Conservation (phyloP, 2,329 filamentous ascomycete genomes). For the Verticillium tricorpus region DNA sequence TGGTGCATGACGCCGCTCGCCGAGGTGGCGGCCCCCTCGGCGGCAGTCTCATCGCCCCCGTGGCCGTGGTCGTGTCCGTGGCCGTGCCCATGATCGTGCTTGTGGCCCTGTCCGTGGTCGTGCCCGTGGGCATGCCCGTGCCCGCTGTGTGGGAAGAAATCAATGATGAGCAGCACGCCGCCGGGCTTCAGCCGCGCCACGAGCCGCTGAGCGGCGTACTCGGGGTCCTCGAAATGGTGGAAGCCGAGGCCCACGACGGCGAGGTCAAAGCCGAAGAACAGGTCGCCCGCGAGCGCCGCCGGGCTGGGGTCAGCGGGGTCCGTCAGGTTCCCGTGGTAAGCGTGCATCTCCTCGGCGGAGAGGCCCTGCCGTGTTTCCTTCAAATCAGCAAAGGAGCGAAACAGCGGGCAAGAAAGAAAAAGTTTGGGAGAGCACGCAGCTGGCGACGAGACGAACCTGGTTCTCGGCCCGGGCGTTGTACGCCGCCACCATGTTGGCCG, state of each 20-base stretch:
- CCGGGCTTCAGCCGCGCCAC: conserved; percentile 59
- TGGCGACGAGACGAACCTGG: conserved; percentile 33
- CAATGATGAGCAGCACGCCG: conserved; percentile 63
- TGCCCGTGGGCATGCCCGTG: conserved; percentile 16
- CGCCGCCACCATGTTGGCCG: conserved; percentile 62
- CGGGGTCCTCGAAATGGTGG: conserved; percentile 65
- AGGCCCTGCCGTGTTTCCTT: conserved; percentile 36
- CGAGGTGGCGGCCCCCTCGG: background rate
- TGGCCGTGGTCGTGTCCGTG: conserved; percentile 1
- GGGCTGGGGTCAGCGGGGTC: conserved; percentile 41
- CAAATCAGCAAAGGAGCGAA: background rate
- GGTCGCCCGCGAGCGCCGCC: conserved; percentile 49
- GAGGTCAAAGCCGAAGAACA: conserved; percentile 67
- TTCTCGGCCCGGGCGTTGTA: conserved; percentile 60
- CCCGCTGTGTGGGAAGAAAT: conserved; percentile 54
- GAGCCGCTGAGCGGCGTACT: conserved; percentile 53
- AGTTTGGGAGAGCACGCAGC: background rate
- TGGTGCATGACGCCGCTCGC: conserved; percentile 56
- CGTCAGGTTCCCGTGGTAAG: conserved; percentile 54
- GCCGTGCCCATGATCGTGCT: conserved; percentile 9
- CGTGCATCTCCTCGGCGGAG: conserved; percentile 46
- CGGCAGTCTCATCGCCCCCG: background rate
- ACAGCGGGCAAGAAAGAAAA: background rate
- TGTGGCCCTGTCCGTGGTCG: conserved; percentile 15
- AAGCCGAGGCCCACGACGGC: conserved; percentile 58